Evolutionary conservation across 2,329 filamentous ascomycete genomes (phyloP).

Genomic region (Talaromyces sp.): DNA sequence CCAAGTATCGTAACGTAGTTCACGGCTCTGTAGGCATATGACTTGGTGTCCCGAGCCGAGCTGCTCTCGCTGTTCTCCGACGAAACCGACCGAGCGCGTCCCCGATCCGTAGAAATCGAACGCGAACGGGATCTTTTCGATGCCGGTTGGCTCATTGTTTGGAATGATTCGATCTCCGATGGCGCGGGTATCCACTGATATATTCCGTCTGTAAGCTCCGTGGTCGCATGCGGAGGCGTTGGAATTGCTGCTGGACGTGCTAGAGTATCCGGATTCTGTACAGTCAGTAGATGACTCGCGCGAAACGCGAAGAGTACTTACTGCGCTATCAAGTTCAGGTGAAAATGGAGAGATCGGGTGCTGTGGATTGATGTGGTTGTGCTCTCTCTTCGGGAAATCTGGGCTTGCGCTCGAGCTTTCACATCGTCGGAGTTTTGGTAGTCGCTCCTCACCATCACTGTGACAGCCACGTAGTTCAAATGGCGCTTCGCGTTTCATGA

Average conservation of each 20-base stretch:
- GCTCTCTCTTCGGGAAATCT: neutral
- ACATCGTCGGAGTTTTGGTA: neutral
- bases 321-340: neutral
- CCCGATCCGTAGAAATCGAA: constrained; percentile 6
- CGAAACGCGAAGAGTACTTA: neutral
- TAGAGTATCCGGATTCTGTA: neutral
- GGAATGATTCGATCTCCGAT: neutral
- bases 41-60: constrained; percentile 5
- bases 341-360: constrained; percentile 1
- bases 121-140: constrained; percentile 3
- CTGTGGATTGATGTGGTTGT: neutral
- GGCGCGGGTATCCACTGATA: constrained; percentile 4
- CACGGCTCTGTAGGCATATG: constrained; percentile 2
- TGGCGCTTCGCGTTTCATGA: constrained; percentile 3
- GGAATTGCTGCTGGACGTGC: neutral
- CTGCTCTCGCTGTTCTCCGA: constrained; percentile 11
- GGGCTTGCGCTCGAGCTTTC: constrained; percentile 1
- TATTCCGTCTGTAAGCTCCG: neutral
- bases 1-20: constrained; percentile 5
- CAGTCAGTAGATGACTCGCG: constrained; percentile 1
- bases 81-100: constrained; percentile 7
- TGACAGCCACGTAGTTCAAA: constrained; percentile 1
- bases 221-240: neutral
- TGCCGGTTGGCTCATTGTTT: neutral
- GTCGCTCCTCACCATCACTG: constrained; percentile 4